Percentiles rank a stretch among this genome's conserved stretches.
phyloP scores from a whole-genome alignment of 2,329 filamentous ascomycete species.

The Emmonsiellopsis sp. region DNA sequence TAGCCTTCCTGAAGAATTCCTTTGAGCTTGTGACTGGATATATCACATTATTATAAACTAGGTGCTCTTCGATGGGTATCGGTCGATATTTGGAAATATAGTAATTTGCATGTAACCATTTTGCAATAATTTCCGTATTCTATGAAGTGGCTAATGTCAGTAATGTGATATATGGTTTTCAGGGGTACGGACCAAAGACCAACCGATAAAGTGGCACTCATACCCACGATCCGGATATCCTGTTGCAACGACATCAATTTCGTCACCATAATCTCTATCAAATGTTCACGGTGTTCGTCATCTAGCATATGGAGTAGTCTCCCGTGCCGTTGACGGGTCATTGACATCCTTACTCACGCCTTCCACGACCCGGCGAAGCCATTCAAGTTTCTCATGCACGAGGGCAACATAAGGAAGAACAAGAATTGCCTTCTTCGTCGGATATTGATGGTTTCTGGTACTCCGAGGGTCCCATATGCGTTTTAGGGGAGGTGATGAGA shows the following conservation, averaged over 20 bases:
- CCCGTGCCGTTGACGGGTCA: constrained; percentile 9
- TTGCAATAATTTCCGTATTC: constrained; percentile 61
- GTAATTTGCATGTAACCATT: constrained; percentile 62
- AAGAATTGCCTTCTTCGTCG: constrained; percentile 58
- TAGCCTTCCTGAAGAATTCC: constrained; percentile 49
- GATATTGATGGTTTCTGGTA: too few relatives aligned
- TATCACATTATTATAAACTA: constrained; percentile 61
- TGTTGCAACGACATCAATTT: constrained; percentile 63
- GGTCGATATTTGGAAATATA: constrained; percentile 66
- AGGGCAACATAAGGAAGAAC: constrained; percentile 70
- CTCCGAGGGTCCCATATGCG: too few relatives aligned
- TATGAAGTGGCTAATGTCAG: constrained; percentile 21
- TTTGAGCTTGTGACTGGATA: constrained; percentile 55
- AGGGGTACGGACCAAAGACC: neutral
- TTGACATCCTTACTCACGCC: constrained; percentile 42
- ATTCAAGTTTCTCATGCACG: constrained; percentile 70
- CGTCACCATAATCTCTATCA: constrained; percentile 64
- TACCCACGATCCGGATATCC: constrained; percentile 61
- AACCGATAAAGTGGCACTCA: constrained; percentile 70
- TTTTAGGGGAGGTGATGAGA: too few relatives aligned
- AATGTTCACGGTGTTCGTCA: constrained; percentile 65
- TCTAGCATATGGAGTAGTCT: constrained; percentile 62
- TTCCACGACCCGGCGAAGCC: constrained; percentile 59
- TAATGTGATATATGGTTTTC: neutral
- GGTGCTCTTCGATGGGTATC: constrained; percentile 65